phyloP scores from a whole-genome alignment of 768 basidiomycete species.

The Russula olivacea region DNA sequence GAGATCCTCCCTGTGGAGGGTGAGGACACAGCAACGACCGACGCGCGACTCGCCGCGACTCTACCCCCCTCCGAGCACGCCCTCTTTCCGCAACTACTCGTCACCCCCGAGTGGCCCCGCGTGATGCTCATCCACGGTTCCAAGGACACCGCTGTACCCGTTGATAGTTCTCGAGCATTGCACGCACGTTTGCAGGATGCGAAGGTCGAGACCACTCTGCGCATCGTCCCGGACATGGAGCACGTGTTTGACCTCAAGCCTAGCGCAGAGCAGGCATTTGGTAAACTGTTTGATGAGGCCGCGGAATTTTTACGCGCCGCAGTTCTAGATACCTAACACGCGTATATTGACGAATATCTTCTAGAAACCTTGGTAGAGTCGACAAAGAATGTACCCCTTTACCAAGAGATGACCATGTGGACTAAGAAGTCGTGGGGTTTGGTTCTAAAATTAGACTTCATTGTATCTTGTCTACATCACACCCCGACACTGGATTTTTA shows the following conservation, averaged over 20 bases:
- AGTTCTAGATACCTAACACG: background rate
- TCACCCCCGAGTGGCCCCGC: conserved; percentile 39
- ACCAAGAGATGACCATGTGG: background rate
- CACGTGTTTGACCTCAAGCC: conserved; percentile 53
- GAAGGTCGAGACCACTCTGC: conserved; percentile 35
- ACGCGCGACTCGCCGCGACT: background rate
- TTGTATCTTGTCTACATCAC: no score
- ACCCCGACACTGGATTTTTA: no score
- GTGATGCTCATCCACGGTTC: conserved; percentile 45
- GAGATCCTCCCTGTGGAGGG: conserved; percentile 12
- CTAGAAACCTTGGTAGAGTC: background rate
- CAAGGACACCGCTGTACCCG: conserved; percentile 42
- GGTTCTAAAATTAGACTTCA: no score
- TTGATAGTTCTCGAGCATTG: conserved; percentile 39
- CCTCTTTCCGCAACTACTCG: conserved; percentile 45
- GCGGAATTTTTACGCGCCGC: conserved; percentile 27
- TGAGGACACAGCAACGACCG: background rate
- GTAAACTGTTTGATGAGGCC: conserved; percentile 36
- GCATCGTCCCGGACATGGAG: conserved; percentile 40
- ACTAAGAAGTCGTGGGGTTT: no score
- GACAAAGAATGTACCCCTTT: background rate
- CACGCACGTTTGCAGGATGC: conserved; percentile 32
- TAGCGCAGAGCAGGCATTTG: conserved; percentile 39
- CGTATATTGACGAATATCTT: background rate
- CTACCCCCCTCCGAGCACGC: conserved; percentile 33